Conservation (phyloP, 2,329 filamentous ascomycete species). For the Pseudocercospora eumusae region DNA sequence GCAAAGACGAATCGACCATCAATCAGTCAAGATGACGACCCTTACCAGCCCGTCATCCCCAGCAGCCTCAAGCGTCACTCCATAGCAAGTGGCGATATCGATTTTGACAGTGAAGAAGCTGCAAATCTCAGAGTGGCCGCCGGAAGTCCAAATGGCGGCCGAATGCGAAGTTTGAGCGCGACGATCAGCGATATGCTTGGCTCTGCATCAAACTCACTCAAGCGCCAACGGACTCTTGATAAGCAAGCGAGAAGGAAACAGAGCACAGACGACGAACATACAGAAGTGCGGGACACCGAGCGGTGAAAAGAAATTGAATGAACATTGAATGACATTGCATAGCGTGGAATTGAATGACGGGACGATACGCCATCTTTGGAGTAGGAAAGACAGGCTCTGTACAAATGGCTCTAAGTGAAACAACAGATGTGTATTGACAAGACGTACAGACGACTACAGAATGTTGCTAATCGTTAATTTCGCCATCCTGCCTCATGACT, state of each 20-base stretch:
- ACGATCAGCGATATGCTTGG: conserved; percentile 35
- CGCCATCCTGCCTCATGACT: not conserved
- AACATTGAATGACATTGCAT: conserved; percentile 1
- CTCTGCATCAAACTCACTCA: conserved; percentile 10
- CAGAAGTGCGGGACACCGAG: not conserved
- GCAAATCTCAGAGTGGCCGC: conserved; percentile 22
- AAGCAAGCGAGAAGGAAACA: conserved; percentile 2
- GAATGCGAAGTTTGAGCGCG: conserved; percentile 32
- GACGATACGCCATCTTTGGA: not conserved
- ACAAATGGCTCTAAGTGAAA: not conserved
- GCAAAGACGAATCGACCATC: conserved; percentile 18
- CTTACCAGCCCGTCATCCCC: conserved; percentile 7
- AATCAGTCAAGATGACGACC: conserved; percentile 12
- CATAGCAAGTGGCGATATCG: conserved; percentile 32
- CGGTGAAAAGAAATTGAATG: not conserved
- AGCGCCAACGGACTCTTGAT: conserved; percentile 22
- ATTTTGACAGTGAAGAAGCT: conserved; percentile 29
- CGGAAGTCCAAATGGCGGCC: conserved; percentile 22
- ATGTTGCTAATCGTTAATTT: not conserved
- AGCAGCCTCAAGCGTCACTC: conserved; percentile 30
- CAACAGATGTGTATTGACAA: not conserved
- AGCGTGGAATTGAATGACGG: not conserved
- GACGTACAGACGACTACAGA: not conserved
- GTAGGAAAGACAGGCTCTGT: not conserved
- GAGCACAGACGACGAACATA: not conserved